Evolutionary conservation across 2,329 filamentous ascomycete genomes (phyloP).

Genomic region (Huntiella moniliformis): DNA sequence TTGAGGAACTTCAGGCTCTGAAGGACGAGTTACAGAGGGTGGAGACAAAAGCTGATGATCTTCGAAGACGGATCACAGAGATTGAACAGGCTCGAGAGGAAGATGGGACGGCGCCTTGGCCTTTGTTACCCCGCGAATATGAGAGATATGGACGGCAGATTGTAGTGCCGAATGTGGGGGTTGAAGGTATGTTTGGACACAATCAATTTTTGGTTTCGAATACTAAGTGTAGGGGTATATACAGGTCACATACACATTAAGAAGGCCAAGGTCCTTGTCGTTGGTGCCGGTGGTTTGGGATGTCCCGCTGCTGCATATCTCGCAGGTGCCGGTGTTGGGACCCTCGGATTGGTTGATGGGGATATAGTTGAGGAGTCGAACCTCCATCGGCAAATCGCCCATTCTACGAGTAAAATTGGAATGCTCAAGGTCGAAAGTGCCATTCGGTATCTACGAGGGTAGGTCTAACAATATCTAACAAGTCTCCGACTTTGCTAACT

Average conservation of each 20-base stretch:
- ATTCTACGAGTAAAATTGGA: slow-evolving; percentile 51
- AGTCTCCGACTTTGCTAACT: background rate
- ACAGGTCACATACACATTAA: slow-evolving; percentile 60
- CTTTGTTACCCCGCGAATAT: slow-evolving; percentile 55
- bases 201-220: no score
- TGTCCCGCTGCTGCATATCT: slow-evolving; percentile 89
- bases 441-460: slow-evolving; percentile 38
- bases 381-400: slow-evolving; percentile 77
- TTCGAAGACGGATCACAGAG: background rate
- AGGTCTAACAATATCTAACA: slow-evolving; percentile 13
- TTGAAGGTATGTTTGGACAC: slow-evolving; percentile 35
- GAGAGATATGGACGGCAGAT: slow-evolving; percentile 77
- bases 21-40: no score
- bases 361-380: slow-evolving; percentile 81
- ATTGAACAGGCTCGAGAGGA: background rate
- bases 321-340: slow-evolving; percentile 72
- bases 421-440: slow-evolving; percentile 68
- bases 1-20: background rate
- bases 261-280: slow-evolving; percentile 51
- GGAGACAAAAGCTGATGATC: no score
- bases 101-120: slow-evolving; percentile 38
- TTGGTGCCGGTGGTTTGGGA: slow-evolving; percentile 77
- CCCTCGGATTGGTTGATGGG: slow-evolving; percentile 67
- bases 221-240: background rate
- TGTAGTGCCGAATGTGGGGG: slow-evolving; percentile 65